Base-by-base conservation (phyloP, 495 filamentous ascomycete genomes). In the Penicillium arizonense region DNA sequence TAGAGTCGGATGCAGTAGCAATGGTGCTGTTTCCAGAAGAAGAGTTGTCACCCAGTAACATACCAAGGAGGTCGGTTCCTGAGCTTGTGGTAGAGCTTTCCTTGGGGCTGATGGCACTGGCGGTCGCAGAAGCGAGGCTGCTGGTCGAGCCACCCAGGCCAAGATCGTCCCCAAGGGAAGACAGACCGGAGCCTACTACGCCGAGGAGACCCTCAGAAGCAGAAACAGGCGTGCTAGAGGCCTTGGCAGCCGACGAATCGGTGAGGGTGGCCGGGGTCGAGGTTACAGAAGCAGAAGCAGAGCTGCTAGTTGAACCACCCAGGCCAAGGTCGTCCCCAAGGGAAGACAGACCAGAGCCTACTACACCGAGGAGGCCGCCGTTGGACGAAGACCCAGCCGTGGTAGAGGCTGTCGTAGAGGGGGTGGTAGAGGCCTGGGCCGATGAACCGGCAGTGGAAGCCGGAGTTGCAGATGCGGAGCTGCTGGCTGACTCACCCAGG, bases 241-340 rank as follows among this genome's bases (percentile, higher is more conserved):
- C 37, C 16, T 40, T 14, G 37, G 16, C 30, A 39, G 9, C 44
- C 9, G 44, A 36, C 2, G 26, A 23, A 4, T 38, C 41, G 11
- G 51, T 21, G 28, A 53, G 44, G 16, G 33, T 44, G 26, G 44
- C 52, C 13, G 55, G 39, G 9, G 56, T 44, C 6, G 43, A 50
- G 42, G 28, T 55, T 58, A 34, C 37, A 2, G 41, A 6, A 41
- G 20, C 20, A 24, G 37, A 12, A 32, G 53, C 41, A 21, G 30
- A 23, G 50, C 5, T 38, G 42, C 41, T 16, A 20, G 40, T 53
- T 35, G 20, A 24, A n/a, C 24, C 14, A 34, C 21, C 20, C 18
- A 5, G 16, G 37, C 34, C 39, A 14, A 24, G 16, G 37, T 45
- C 51, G n/a, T 18, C 38, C 0, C 20, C 36, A 3, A 55, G 32